Base-by-base conservation (phyloP, 2,329 filamentous ascomycete species). In the Atkinsonella hypoxylon region DNA sequence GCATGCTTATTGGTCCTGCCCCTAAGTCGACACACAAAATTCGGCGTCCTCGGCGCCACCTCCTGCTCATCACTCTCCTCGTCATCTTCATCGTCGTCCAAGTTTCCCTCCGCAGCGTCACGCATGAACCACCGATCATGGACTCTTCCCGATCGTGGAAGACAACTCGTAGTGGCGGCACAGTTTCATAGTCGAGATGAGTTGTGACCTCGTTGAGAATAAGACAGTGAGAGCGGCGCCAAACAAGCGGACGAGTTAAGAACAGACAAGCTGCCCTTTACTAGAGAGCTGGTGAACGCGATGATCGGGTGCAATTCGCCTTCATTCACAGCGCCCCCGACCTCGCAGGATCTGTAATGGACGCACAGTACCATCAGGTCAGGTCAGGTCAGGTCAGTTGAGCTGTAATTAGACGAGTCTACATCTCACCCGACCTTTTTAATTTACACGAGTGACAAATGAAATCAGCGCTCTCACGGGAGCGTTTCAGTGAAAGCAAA, bases 61-160 rank as follows among this genome's bases (percentile, higher is more conserved):
- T 73, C 72, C 41, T 73, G 72, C 2, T 73, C 73, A 0, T 61
- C 60, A 1, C 56, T 57, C 1, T 53, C 56, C 2, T 62, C 63
- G 17, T 69, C 70, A 15, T 73, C 64, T 0, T 65, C 26, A 30
- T 51, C 49, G 15, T 69, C 68, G 3, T 67, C 69, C 41, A 72
- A 41, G 8, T 55, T 55, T 3, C 64, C 64, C 53, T 71, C 58
- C 1, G 93, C 73, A 0, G 85, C 85, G 2, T 81, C 81, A 44
- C 83, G 76, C 68, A 93, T 77, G 59, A 94, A 84, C 74, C 86
- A 94, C 32, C 89, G 75, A 63, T 94, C 88, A 69, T 94, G 89
- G 36, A 82, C 89, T 88, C 88, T 50, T 82, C 76, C 75, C 85
- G 94, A 2, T 68, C 68, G 13, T 76, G 73, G 55, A 94, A 64